Conservation (phyloP, 31 red algal genomes). For the Odonthalia washingtoniensis region DNA sequence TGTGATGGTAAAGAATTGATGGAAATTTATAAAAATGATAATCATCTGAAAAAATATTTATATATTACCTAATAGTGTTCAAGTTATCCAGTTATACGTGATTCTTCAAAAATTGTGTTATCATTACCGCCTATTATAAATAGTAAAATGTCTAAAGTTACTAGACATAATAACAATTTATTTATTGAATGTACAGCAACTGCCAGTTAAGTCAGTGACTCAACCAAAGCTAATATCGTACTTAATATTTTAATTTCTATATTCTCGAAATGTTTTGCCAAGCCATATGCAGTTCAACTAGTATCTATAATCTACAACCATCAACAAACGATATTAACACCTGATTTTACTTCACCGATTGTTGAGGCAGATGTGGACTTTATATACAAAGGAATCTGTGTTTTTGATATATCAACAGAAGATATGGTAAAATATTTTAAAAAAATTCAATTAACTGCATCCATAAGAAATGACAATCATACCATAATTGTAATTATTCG, state of each 20-base stretch:
- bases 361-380: constrained; percentile 74
- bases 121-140: too few species aligned
- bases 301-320: too few species aligned
- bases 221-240: constrained; percentile 89
- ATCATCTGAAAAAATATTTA: constrained; percentile 91
- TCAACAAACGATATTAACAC: too few species aligned
- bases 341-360: too few species aligned
- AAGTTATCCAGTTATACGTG: constrained; percentile 89
- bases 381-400: constrained; percentile 70
- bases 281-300: constrained; percentile 85
- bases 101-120: constrained; percentile 81
- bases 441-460: constrained; percentile 85
- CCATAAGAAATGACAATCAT: constrained; percentile 50
- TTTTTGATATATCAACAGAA: constrained; percentile 57
- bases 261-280: constrained; percentile 81
- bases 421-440: constrained; percentile 73
- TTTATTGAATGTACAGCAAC: too few species aligned
- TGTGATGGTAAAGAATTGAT: constrained; percentile 81
- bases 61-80: constrained; percentile 75
- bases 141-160: too few species aligned
- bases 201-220: too few species aligned
- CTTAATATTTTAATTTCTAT: constrained; percentile 90
- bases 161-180: too few species aligned
- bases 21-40: constrained; percentile 87
- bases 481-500: constrained; percentile 79